Evolutionary conservation across 352 stramenopile species (phyloP), one percentile per base, ranked within the genome.

Genomic region (Pythium sp.): DNA sequence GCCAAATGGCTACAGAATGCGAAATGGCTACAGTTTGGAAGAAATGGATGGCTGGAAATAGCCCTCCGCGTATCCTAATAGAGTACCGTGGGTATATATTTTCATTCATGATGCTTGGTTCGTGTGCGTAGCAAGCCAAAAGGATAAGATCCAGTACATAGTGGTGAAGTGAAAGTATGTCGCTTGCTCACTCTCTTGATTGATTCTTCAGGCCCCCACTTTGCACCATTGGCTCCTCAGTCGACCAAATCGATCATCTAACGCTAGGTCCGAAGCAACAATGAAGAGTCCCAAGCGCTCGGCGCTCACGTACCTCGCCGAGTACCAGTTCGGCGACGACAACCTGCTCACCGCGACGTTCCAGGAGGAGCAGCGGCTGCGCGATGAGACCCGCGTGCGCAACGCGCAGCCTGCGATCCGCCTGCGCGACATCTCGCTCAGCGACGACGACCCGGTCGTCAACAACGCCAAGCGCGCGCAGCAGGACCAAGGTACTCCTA

Each of bases 301-400:
- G 26, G 57, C 18, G 36, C 65, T 91, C 54, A 68, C 83, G 34
- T 91, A 86, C 64, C 65, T 81, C 15, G 80, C 81, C 12, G 83
- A 91, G 59, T 91, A 91, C 66, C 74, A 87, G 47, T 91, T 86
- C 64, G 81, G 72, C 3, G 79, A 88, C 6, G 78, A 85, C 38
- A 91, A 90, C 46, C 58, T 90, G 26, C 64, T 91, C 60, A 91
- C 81, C 7, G 76, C 79, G 32, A 80, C 71, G 18, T 73, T 76
- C 63, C 65, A 78, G 12, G 78, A 91, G 58, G 76, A 87, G 47
- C 67, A 72, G 26, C 75, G 80, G 0, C 61, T 84, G n/a, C 75
- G 76, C 47, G 79, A 86, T 62, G 70, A 83, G 56, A 73, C 72
- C n/a, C 72, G 80, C 18, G 58, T 91, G 2, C 74, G 77, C 43